phyloP scores from a whole-genome alignment of 2,329 filamentous ascomycete genomes.

The Pseudopyricularia javanii region DNA sequence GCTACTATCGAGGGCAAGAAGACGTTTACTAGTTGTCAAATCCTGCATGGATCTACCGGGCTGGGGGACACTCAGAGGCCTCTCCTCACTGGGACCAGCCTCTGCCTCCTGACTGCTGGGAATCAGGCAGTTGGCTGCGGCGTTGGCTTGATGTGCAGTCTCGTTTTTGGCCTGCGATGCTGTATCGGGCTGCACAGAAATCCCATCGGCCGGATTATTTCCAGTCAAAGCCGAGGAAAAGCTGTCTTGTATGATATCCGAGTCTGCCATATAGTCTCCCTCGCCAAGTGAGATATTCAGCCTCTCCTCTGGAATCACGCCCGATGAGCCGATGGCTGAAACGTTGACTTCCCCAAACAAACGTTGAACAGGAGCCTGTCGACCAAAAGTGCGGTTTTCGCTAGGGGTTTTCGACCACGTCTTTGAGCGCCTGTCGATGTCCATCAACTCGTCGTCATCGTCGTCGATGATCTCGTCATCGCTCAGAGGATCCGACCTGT shows the following conservation, averaged over 20 bases:
- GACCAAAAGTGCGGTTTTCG: slow-evolving; percentile 60
- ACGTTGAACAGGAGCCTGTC: slow-evolving; percentile 18
- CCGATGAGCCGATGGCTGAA: slow-evolving; percentile 41
- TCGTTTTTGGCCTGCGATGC: slow-evolving; percentile 19
- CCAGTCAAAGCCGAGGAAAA: slow-evolving; percentile 14
- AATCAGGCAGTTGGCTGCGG: slow-evolving; percentile 9
- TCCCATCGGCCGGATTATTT: slow-evolving; percentile 8
- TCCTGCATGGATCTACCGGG: slow-evolving; percentile 9
- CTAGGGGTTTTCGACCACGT: slow-evolving; percentile 62
- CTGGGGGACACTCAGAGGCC: neutral
- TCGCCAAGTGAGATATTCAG: slow-evolving; percentile 33
- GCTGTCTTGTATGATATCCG: slow-evolving; percentile 24
- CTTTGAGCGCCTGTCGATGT: slow-evolving; percentile 24
- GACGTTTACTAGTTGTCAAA: slow-evolving; percentile 42
- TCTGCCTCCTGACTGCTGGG: neutral
- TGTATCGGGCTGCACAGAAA: slow-evolving; percentile 8
- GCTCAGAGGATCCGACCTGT: slow-evolving; percentile 8
- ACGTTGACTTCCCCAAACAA: slow-evolving; percentile 44
- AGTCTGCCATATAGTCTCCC: neutral
- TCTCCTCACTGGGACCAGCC: neutral
- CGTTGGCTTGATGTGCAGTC: slow-evolving; percentile 35
- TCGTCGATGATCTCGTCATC: slow-evolving; percentile 17
- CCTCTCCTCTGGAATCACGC: slow-evolving; percentile 32
- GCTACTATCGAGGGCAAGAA: slow-evolving; percentile 31
- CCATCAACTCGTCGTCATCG: slow-evolving; percentile 15